These are phyloP conservation scores for Dendrobium huoshanense DNA, from an alignment of 106 monocot species.

Conservation along the genomic window DNA sequence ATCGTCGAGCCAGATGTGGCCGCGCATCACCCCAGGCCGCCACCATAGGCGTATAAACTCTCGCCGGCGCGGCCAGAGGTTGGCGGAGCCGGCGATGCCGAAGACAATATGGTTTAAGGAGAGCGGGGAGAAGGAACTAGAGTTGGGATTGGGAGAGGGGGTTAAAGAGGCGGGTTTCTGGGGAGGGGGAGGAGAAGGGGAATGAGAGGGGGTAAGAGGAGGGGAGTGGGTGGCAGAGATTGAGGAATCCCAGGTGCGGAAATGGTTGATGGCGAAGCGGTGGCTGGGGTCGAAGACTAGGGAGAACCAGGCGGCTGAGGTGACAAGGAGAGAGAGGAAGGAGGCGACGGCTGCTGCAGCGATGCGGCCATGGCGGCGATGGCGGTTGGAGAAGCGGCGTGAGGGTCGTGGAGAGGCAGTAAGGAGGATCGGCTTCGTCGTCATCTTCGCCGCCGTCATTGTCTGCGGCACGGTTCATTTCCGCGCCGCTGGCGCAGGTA, in stretches of 20 bases:
- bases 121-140: neutral
- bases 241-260: neutral
- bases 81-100: conserved; percentile 77
- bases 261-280: neutral
- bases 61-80: conserved; percentile 57
- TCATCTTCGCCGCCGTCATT: neutral
- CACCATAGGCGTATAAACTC: conserved; percentile 80
- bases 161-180: conserved; percentile 1
- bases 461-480: conserved; percentile 4
- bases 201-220: neutral
- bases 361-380: neutral
- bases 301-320: neutral
- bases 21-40: conserved; percentile 62
- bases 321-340: conserved; percentile 1
- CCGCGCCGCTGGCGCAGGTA: neutral
- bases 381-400: conserved; percentile 19
- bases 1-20: conserved; percentile 87
- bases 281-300: conserved; percentile 3
- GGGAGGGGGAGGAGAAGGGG: neutral
- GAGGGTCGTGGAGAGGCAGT: neutral
- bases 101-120: conserved; percentile 64
- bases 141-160: neutral
- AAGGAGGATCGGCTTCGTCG: conserved; percentile 1
- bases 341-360: conserved; percentile 10
- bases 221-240: neutral